phyloP scores from a whole-genome alignment of 2,329 filamentous ascomycete species.

The Xylaria arbuscula region DNA sequence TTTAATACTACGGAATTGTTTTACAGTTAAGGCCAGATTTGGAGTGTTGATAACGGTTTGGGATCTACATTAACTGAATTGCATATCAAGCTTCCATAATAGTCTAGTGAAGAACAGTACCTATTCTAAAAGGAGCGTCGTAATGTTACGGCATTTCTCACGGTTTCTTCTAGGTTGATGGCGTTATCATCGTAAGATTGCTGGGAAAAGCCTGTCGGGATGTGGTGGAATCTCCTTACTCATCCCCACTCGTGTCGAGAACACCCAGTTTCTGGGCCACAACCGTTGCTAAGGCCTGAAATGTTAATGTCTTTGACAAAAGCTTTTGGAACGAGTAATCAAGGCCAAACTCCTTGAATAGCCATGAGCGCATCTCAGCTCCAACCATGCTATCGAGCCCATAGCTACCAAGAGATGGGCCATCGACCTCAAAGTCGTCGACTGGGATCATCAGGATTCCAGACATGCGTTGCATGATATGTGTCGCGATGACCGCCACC shows the following conservation, averaged over 20 bases:
- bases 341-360: slow-evolving; percentile 52
- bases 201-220: background rate
- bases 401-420: slow-evolving; percentile 47
- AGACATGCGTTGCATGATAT: slow-evolving; percentile 41
- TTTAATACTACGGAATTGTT: background rate
- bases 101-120: background rate
- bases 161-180: slow-evolving; percentile 2
- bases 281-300: slow-evolving; percentile 35
- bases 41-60: background rate
- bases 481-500: slow-evolving; percentile 20
- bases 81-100: background rate
- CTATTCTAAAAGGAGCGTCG: background rate
- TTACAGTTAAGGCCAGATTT: background rate
- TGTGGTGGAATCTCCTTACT: slow-evolving; percentile 12
- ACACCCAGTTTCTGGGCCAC: slow-evolving; percentile 29
- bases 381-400: slow-evolving; percentile 54
- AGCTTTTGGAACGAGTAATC: slow-evolving; percentile 55
- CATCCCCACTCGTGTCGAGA: slow-evolving; percentile 4
- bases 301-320: slow-evolving; percentile 48
- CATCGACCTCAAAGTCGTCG: slow-evolving; percentile 40
- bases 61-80: background rate
- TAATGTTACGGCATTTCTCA: background rate
- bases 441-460: slow-evolving; percentile 42
- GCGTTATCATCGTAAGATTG: slow-evolving; percentile 31
- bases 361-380: slow-evolving; percentile 52